Evolutionary conservation across 139 green algal species (phyloP).

Genomic region (Coccomyxa sp.): DNA sequence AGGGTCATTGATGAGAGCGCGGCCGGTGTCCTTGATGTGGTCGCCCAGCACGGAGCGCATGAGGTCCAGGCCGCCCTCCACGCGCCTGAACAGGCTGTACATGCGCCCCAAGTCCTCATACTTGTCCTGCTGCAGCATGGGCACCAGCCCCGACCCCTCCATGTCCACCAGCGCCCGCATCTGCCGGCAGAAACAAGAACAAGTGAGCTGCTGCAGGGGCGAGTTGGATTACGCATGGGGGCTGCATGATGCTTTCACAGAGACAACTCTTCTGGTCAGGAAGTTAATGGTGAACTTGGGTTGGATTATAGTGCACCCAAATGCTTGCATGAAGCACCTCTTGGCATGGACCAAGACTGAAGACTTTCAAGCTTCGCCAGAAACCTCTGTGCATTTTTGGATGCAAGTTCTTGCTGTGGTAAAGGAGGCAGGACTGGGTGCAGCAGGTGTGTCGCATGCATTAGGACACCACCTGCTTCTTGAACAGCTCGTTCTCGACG

Average conservation of each 20-base stretch:
- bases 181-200: conserved; percentile 33
- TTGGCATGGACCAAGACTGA: too few species aligned
- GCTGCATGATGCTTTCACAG: too few species aligned
- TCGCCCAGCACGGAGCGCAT: conserved; percentile 44
- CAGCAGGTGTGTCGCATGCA: too few species aligned
- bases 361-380: too few species aligned
- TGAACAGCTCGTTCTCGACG: conserved; percentile 85
- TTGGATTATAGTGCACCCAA: too few species aligned
- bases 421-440: too few species aligned
- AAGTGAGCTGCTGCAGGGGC: neutral
- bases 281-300: too few species aligned
- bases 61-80: conserved; percentile 64
- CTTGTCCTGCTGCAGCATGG: conserved; percentile 72
- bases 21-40: conserved; percentile 68
- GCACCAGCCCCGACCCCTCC: conserved; percentile 83
- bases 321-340: too few species aligned
- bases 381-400: too few species aligned
- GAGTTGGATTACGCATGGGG: too few species aligned
- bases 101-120: conserved; percentile 84
- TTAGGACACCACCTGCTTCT: conserved; percentile 49
- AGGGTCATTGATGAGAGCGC: conserved; percentile 63
- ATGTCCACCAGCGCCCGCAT: conserved; percentile 88
- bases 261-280: too few species aligned
- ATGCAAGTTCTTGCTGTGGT: too few species aligned
- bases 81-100: conserved; percentile 82